Base-by-base conservation (phyloP, 164 flowering plant species). In the Echeveria elegans region DNA sequence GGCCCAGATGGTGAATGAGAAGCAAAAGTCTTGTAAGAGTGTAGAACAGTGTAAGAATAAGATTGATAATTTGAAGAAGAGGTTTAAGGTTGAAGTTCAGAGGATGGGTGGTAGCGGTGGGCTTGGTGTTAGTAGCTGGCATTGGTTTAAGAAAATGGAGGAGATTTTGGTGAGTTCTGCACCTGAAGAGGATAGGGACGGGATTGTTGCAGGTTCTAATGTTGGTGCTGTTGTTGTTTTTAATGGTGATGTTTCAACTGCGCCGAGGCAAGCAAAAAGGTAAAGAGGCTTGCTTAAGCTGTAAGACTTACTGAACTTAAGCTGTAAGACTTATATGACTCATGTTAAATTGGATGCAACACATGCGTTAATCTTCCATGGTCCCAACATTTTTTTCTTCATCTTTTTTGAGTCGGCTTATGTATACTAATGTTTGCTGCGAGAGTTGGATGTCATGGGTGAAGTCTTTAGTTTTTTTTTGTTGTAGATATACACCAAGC, bases 11-110 rank as follows among this genome's bases (percentile, higher is more conserved):
- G 91, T 86, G 67, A 86, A 82, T 37, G 88, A 84, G 69, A 64
- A 88, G 69, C 83, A 83, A 68, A 84, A 82, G 75, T 82, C 69
- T 72, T 73, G 65, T 34, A 87, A 87, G 80, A 87, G 88, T 70
- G 95, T 92, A 43, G 98, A 92, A 75, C 98, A 92, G 85, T 92
- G 98, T 58, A 92, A 92, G 83, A 92, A 92, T 72, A 92, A 92
- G 79, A 85, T 92, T 66, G 98, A 92, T 72, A 92, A 92, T 72
- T 74, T 92, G 83, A 92, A 92, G 90, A 92, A 92, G 81, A 72
- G 98, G 81, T 92, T 81, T 66, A 92, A 92, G 80, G 75, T 89
- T 68, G 96, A 92, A 85, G 72, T 82, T 69, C 92, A 88, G 47
- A 66, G 96, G 76, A 74, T 88, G 85, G 88, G 34, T 63, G n/a